These are phyloP conservation scores for Fusarium mangiferae DNA, from an alignment of 2,329 filamentous ascomycete species.

Conservation along the genomic window DNA sequence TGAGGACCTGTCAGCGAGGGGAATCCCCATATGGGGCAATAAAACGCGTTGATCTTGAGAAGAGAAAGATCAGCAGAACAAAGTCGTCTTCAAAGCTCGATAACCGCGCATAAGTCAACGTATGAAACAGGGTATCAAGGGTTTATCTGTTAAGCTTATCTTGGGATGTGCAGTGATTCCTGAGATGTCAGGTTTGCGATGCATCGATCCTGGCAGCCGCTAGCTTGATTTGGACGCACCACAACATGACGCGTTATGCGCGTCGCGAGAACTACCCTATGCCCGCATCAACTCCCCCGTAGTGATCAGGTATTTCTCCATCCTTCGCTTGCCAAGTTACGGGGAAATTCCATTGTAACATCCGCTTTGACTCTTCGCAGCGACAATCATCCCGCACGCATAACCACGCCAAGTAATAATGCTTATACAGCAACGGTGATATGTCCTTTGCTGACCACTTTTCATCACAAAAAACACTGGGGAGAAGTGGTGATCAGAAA, in stretches of 20 bases:
- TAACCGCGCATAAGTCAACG: neutral
- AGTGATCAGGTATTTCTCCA: neutral
- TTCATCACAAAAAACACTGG: neutral
- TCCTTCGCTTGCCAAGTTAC: neutral
- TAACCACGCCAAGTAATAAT: neutral
- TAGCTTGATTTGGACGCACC: no score
- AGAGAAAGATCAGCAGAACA: neutral
- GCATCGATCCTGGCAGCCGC: no score
- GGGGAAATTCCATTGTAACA: neutral
- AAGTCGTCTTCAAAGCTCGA: neutral
- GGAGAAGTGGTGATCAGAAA: neutral
- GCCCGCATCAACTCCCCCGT: no score
- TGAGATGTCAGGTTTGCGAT: neutral
- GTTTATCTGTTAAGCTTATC: neutral
- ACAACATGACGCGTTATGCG: no score
- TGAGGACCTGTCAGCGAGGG: neutral
- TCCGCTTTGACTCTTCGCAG: neutral
- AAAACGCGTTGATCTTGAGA: neutral
- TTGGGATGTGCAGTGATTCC: neutral
- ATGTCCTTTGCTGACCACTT: neutral
- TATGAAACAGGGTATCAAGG: neutral
- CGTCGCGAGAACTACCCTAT: no score
- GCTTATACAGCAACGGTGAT: neutral
- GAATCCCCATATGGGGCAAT: accelerated
- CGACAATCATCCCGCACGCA: neutral